Evolutionary conservation across 2,329 filamentous ascomycete genomes (phyloP).

Genomic region (Fusarium musae): DNA sequence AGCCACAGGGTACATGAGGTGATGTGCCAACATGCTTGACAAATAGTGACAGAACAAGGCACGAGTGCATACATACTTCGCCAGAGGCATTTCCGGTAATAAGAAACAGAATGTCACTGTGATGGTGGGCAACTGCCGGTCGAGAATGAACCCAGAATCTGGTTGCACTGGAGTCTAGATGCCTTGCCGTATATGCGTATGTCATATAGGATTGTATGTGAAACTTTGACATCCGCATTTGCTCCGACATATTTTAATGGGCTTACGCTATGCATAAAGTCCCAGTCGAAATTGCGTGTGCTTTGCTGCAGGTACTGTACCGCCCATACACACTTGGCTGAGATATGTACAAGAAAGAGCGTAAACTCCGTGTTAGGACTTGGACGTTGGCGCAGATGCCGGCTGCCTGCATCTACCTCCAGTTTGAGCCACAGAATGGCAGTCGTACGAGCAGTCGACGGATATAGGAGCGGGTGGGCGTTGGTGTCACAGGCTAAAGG

Average conservation of each 20-base stretch:
- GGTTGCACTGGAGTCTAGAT: not conserved
- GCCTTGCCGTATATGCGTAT: constrained; percentile 1
- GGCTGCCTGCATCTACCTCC: constrained; percentile 28
- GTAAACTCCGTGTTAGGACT: constrained; percentile 20
- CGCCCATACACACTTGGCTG: constrained; percentile 11
- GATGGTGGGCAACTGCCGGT: not conserved
- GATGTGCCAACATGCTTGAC: not conserved
- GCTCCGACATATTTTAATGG: constrained; percentile 2
- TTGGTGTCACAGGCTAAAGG: constrained; percentile 21
- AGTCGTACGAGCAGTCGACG: constrained; percentile 37
- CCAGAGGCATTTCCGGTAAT: not conserved
- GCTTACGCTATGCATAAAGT: constrained; percentile 11
- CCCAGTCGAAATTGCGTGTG: constrained; percentile 30
- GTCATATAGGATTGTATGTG: not conserved
- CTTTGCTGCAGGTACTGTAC: constrained; percentile 44
- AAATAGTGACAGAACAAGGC: not conserved
- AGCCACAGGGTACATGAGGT: constrained; percentile 7
- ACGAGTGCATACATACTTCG: not conserved
- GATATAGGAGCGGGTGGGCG: constrained; percentile 25
- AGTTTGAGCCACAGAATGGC: constrained; percentile 28
- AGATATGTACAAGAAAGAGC: constrained; percentile 1
- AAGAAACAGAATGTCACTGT: not conserved
- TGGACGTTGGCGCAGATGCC: constrained; percentile 20
- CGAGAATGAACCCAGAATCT: not conserved
- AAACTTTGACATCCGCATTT: constrained; percentile 7